Conservation (phyloP, 805 yeast genomes). For the Candida nemodendra region DNA sequence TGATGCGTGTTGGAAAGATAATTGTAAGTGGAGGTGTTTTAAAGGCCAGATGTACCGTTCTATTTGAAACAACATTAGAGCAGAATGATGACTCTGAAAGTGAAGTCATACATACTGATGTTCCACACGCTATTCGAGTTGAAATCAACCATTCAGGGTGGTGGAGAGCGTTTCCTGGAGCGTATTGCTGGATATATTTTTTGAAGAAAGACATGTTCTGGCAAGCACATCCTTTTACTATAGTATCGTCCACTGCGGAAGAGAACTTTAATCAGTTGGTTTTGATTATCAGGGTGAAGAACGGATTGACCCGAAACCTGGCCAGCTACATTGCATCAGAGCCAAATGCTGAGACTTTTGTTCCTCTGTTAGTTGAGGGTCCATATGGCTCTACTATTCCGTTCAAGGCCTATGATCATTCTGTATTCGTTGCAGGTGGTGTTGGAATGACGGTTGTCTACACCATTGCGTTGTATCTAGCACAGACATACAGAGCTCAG, state of each 20-base stretch:
- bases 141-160: constrained; percentile 49
- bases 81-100: constrained; percentile 3
- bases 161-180: constrained; percentile 61
- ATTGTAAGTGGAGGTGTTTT: constrained; percentile 58
- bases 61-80: constrained; percentile 19
- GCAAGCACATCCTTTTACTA: constrained; percentile 71
- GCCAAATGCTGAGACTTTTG: constrained; percentile 34
- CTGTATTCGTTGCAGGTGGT: constrained; percentile 60
- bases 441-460: constrained; percentile 61
- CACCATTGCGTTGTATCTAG: constrained; percentile 44
- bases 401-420: constrained; percentile 45
- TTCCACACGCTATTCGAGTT: constrained; percentile 45
- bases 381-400: constrained; percentile 56
- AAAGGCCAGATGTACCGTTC: constrained; percentile 43
- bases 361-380: constrained; percentile 55
- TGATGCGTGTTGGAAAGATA: constrained; percentile 54
- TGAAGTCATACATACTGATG: neutral
- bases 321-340: constrained; percentile 31
- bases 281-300: constrained; percentile 49
- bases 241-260: constrained; percentile 41
- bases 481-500: constrained; percentile 31
- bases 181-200: constrained; percentile 58
- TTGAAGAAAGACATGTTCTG: constrained; percentile 46
- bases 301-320: constrained; percentile 49
- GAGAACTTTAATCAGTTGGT: constrained; percentile 42